These are phyloP conservation scores for Penicillium sp. DNA, from an alignment of 2,329 filamentous ascomycete genomes.

Conservation along the genomic window DNA sequence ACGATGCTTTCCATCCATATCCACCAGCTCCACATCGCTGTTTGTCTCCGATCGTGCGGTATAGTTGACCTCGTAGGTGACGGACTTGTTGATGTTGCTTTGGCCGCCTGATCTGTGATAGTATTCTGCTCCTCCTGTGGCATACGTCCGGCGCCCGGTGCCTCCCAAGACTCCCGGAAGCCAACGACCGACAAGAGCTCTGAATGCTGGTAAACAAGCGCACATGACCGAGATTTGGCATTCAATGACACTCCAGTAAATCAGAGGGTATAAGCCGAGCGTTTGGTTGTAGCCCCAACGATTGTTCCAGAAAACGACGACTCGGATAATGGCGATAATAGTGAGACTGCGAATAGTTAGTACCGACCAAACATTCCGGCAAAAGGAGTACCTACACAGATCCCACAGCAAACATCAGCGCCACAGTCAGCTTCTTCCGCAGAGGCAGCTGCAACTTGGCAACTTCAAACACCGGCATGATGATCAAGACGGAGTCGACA, in stretches of 20 bases:
- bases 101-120: conserved; percentile 3
- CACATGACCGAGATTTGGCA: conserved; percentile 28
- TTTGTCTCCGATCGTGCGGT: conserved; percentile 12
- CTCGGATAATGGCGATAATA: conserved; percentile 27
- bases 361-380: not conserved
- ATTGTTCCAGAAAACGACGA: conserved; percentile 28
- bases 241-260: conserved; percentile 33
- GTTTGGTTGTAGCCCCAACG: conserved; percentile 23
- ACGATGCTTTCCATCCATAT: conserved; percentile 10
- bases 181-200: conserved; percentile 23
- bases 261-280: conserved; percentile 25
- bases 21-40: conserved; percentile 20
- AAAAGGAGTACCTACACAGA: conserved; percentile 12
- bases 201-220: conserved; percentile 27
- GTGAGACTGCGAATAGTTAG: conserved; percentile 19
- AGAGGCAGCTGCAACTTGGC: conserved; percentile 19
- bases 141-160: conserved; percentile 11
- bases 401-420: conserved; percentile 19
- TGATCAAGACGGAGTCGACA: conserved; percentile 19
- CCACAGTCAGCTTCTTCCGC: conserved; percentile 19
- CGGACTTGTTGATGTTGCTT: conserved; percentile 26
- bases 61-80: conserved; percentile 28
- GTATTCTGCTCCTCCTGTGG: conserved; percentile 4
- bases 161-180: conserved; percentile 20
- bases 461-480: conserved; percentile 23